Percentiles rank a stretch among this genome's conserved stretches.
Conservation (phyloP, 139 green algal species). For the Closterium sp. region DNA sequence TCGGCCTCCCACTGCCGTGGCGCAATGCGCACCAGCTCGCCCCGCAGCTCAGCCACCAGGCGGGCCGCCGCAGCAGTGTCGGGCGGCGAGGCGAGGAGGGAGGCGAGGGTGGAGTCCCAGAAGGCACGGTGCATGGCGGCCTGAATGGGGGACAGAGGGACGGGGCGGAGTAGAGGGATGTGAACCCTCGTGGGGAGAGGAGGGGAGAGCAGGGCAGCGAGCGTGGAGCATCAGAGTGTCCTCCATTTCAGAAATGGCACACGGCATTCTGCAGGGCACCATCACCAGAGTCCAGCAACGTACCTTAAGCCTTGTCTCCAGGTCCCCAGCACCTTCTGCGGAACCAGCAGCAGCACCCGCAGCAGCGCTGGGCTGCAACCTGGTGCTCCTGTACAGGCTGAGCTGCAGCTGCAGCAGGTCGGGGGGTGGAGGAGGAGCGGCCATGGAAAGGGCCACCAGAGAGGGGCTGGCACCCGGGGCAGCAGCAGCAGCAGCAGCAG, state of each 20-base stretch:
- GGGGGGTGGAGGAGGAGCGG: neutral
- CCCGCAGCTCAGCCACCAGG: neutral
- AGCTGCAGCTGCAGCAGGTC: neutral
- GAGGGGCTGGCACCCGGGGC: neutral
- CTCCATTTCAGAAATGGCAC: too few species aligned
- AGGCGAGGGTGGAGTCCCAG: neutral
- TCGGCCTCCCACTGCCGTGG: neutral
- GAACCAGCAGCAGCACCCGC: neutral
- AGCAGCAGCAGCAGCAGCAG: neutral
- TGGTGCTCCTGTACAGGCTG: neutral
- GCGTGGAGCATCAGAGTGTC: too few species aligned
- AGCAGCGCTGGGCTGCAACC: neutral
- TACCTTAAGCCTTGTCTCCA: neutral
- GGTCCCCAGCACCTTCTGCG: neutral
- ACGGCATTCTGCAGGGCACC: too few species aligned
- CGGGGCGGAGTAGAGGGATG: too few species aligned
- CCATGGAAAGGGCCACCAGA: neutral
- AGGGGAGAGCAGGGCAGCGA: too few species aligned
- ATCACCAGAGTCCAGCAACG: too few species aligned
- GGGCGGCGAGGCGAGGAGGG: neutral
- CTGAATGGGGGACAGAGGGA: too few species aligned
- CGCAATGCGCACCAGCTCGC: neutral
- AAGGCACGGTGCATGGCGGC: neutral
- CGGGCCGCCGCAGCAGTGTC: neutral
- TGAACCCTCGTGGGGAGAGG: too few species aligned